A percentile compares a stretch with the other conserved stretches of the same genome.
Conservation (phyloP, 176 grass and related monocot genomes). For the Stipa capillata region DNA sequence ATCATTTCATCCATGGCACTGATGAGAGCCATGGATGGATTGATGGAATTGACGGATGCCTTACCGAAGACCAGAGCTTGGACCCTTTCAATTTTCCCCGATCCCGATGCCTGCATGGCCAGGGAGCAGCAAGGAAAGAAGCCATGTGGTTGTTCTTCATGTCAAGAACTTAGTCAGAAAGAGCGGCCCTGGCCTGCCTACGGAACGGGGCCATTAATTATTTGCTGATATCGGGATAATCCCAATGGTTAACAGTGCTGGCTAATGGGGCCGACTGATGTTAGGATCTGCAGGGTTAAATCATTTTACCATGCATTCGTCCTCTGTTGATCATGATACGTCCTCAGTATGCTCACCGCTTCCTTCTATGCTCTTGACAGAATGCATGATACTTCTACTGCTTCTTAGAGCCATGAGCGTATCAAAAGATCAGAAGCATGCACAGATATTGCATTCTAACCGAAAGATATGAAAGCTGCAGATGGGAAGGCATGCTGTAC, state of each 20-base stretch:
- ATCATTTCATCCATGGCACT: slow-evolving; percentile 13
- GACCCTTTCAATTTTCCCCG: slow-evolving; percentile 28
- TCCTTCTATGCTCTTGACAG: background rate
- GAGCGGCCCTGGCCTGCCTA: background rate
- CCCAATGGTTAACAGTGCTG: slow-evolving; percentile 27
- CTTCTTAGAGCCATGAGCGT: background rate
- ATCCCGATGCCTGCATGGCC: slow-evolving; percentile 36
- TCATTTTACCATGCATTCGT: slow-evolving; percentile 44
- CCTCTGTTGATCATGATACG: slow-evolving; percentile 27
- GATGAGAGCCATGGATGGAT: slow-evolving; percentile 24
- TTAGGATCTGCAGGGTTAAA: slow-evolving; percentile 29
- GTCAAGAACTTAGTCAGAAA: slow-evolving; percentile 30
- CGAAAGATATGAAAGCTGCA: background rate
- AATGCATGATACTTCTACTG: background rate
- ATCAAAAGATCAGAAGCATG: background rate
- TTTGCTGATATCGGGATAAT: slow-evolving; percentile 48
- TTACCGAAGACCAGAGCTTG: slow-evolving; percentile 20
- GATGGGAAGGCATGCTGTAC: background rate
- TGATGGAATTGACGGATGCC: too few species aligned
- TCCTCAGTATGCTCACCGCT: slow-evolving; percentile 7
- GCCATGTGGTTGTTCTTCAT: slow-evolving; percentile 16
- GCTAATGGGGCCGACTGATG: slow-evolving; percentile 7
- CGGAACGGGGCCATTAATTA: background rate
- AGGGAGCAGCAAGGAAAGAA: slow-evolving; percentile 23
- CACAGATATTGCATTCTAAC: background rate